Conservation (phyloP, 306 rosid genomes). For the Myrica gale region DNA sequence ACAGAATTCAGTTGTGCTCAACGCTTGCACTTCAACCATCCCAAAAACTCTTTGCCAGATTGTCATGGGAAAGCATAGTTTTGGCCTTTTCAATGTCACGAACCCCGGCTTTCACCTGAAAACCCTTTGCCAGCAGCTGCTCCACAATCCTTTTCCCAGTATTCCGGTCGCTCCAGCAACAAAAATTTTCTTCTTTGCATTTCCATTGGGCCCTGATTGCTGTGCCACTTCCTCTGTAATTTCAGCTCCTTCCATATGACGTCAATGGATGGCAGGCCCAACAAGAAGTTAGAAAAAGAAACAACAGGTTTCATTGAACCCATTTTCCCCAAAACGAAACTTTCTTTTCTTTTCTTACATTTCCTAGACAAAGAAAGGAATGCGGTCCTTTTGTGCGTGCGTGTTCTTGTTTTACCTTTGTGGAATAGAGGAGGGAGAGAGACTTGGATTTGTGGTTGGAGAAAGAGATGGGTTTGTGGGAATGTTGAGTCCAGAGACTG, state of each 20-base stretch:
- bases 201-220: constrained; percentile 28
- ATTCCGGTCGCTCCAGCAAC: constrained; percentile 94
- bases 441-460: constrained; percentile 30
- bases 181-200: constrained; percentile 62
- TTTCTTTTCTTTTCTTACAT: neutral
- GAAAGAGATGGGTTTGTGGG: constrained; percentile 21
- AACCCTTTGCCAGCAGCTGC: constrained; percentile 84
- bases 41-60: constrained; percentile 53
- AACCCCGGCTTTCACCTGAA: constrained; percentile 85
- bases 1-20: constrained; percentile 8
- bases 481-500: constrained; percentile 19
- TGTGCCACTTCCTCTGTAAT: constrained; percentile 48
- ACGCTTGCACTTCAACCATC: neutral
- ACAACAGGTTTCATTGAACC: neutral
- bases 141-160: constrained; percentile 86
- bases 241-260: constrained; percentile 73
- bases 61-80: constrained; percentile 44
- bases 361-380: constrained; percentile 5
- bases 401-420: constrained; percentile 39
- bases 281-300: neutral
- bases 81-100: constrained; percentile 79
- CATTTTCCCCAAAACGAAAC: neutral
- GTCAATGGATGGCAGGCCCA: neutral
- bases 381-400: neutral
- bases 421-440: constrained; percentile 38